Evolutionary conservation across 169 alveolate species (phyloP).

Genomic region (Eimeria maxima): DNA sequence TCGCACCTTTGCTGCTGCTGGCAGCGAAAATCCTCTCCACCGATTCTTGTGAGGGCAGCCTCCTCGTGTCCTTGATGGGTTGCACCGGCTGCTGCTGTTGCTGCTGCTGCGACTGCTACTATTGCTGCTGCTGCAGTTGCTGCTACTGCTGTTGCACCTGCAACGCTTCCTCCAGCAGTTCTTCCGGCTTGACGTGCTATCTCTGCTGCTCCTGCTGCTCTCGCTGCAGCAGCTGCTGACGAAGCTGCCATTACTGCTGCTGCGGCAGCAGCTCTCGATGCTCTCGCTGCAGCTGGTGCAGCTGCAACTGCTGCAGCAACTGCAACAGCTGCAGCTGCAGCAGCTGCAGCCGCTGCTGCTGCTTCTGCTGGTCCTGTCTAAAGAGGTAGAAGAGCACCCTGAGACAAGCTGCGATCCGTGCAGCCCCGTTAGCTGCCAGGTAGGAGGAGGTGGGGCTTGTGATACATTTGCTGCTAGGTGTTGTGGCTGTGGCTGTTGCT

Average conservation of each 20-base stretch:
- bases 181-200: not conserved
- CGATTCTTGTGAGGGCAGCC: too few species aligned
- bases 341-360: slow-evolving; percentile 1
- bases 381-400: not conserved
- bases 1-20: too few species aligned
- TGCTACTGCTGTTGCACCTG: slow-evolving; percentile 15
- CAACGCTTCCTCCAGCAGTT: not conserved
- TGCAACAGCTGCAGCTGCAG: not conserved
- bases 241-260: not conserved
- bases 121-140: not conserved
- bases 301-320: not conserved
- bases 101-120: not conserved
- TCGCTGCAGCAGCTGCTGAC: not conserved
- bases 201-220: slow-evolving; percentile 27
- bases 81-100: not conserved
- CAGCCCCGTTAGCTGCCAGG: not conserved
- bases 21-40: too few species aligned
- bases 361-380: slow-evolving; percentile 17
- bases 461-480: not conserved
- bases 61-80: not conserved
- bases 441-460: not conserved
- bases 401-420: not conserved
- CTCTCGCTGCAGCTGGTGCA: not conserved
- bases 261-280: not conserved
- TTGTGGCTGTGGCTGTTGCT: not conserved